These are phyloP conservation scores for Penicillium canariense DNA, from an alignment of 495 filamentous ascomycete genomes.

Conservation along the genomic window DNA sequence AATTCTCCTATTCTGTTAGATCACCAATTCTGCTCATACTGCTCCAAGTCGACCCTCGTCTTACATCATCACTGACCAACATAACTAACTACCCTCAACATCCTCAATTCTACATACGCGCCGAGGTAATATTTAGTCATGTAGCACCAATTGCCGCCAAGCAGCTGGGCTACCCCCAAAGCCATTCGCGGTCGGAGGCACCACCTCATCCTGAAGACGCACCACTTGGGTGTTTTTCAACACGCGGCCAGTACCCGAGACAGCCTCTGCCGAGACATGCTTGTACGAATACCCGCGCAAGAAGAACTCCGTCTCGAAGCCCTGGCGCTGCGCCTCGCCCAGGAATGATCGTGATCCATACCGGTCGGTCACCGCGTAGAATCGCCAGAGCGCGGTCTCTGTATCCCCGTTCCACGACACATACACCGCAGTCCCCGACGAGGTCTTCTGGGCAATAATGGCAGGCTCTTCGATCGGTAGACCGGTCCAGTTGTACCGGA, in stretches of 20 bases:
- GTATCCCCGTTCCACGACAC: conserved; percentile 48
- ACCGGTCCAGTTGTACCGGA: conserved; percentile 39
- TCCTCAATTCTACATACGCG: not conserved
- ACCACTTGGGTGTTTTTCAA: conserved; percentile 23
- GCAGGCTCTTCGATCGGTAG: conserved; percentile 32
- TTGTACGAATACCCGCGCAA: conserved; percentile 13
- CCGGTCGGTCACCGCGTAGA: conserved; percentile 34
- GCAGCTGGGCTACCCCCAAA: not conserved
- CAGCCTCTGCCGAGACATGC: conserved; percentile 13
- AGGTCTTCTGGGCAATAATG: conserved; percentile 32
- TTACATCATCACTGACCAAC: not conserved
- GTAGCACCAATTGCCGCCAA: conserved; percentile 15
- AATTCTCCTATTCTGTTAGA: not conserved
- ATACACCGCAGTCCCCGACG: conserved; percentile 31
- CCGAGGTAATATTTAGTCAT: not conserved
- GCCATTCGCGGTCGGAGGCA: conserved; percentile 8
- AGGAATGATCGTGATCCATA: conserved; percentile 34
- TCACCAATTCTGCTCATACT: not conserved
- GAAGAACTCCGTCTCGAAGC: conserved; percentile 39
- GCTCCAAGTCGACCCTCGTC: not conserved
- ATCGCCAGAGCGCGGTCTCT: conserved; percentile 37
- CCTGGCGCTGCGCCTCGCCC: conserved; percentile 31
- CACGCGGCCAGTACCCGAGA: conserved; percentile 26
- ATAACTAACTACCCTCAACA: not conserved
- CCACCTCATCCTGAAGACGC: conserved; percentile 20